These are phyloP conservation scores for Ephemerocybe angulata DNA, from an alignment of 768 basidiomycete genomes.

Conservation along the genomic window DNA sequence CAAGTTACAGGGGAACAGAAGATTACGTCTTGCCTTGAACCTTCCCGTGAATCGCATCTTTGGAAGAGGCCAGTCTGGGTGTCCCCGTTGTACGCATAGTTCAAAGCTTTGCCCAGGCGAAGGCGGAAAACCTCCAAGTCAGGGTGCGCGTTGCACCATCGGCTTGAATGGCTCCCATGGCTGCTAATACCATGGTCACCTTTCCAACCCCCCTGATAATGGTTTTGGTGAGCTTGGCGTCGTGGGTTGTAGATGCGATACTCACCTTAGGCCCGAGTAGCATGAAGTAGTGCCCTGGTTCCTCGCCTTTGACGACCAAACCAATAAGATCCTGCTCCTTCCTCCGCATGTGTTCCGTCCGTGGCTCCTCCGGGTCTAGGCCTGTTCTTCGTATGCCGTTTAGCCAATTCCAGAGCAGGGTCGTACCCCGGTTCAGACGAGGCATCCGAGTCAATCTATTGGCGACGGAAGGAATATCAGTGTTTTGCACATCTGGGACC, in stretches of 20 bases:
- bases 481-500: not conserved
- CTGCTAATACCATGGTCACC: constrained; percentile 78
- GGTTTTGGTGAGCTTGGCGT: not conserved
- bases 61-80: constrained; percentile 79
- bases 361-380: constrained; percentile 37
- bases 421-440: constrained; percentile 82
- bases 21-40: too few species aligned
- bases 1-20: too few species aligned
- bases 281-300: constrained; percentile 70
- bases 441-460: constrained; percentile 69
- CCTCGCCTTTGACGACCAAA: constrained; percentile 69
- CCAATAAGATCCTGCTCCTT: constrained; percentile 76
- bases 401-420: constrained; percentile 73
- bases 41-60: constrained; percentile 79
- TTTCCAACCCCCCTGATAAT: constrained; percentile 66
- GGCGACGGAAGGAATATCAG: constrained; percentile 7
- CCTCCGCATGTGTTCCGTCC: constrained; percentile 62
- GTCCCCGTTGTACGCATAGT: constrained; percentile 84
- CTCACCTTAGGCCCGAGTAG: constrained; percentile 74
- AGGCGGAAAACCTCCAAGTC: constrained; percentile 85
- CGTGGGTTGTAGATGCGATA: not conserved
- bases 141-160: constrained; percentile 78
- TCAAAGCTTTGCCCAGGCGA: constrained; percentile 79
- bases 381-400: constrained; percentile 36
- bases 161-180: constrained; percentile 71